Percentiles rank a stretch among this genome's conserved stretches.
These are phyloP conservation scores for Apophysomyces trapeziformis DNA, from an alignment of 371 early-diverging fungal species.

Conservation along the genomic window DNA sequence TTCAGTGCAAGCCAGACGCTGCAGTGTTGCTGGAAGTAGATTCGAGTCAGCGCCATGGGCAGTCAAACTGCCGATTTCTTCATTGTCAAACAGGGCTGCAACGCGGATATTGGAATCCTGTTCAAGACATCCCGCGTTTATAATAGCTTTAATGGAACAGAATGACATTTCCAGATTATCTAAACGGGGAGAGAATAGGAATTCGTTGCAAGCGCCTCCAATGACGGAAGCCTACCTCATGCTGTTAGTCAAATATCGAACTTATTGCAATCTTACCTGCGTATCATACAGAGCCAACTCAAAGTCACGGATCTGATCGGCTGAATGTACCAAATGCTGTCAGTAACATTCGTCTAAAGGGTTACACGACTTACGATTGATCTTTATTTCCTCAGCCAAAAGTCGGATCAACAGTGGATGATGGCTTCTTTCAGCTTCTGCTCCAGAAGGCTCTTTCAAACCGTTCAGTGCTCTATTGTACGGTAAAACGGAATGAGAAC, in stretches of 20 bases:
- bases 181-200: constrained; percentile 90
- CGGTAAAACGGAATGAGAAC: background rate
- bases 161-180: constrained; percentile 97
- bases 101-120: constrained; percentile 83
- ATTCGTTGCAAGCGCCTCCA: constrained; percentile 92
- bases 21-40: constrained; percentile 76
- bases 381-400: constrained; percentile 75
- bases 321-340: constrained; percentile 29
- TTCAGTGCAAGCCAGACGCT: constrained; percentile 57
- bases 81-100: constrained; percentile 94
- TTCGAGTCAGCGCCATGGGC: constrained; percentile 96
- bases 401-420: constrained; percentile 78
- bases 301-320: constrained; percentile 85
- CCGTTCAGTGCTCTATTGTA: constrained; percentile 34
- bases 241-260: background rate
- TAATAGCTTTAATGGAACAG: constrained; percentile 71
- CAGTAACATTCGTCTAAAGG: background rate
- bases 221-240: constrained; percentile 67
- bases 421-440: constrained; percentile 62
- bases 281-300: constrained; percentile 92
- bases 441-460: constrained; percentile 28
- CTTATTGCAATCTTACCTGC: constrained; percentile 24
- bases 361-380: constrained; percentile 54
- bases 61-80: constrained; percentile 96
- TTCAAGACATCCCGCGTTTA: constrained; percentile 57